These are phyloP conservation scores for Diversispora epigaea DNA, from an alignment of 192 early-diverging fungal species.

Conservation along the genomic window DNA sequence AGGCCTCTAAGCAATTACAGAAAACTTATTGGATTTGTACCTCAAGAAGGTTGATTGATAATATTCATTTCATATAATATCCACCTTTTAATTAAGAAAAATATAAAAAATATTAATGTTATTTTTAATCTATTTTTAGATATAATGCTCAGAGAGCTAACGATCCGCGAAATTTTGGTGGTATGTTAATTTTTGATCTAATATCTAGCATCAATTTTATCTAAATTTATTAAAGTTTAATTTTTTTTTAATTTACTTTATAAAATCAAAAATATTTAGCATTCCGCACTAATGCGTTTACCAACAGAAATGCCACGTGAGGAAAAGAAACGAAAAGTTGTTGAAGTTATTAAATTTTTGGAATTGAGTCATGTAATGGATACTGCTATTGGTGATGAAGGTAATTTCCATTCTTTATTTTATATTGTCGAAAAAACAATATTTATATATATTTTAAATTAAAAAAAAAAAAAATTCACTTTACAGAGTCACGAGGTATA, in stretches of 20 bases:
- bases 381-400: constrained; percentile 55
- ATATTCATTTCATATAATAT: too few relatives aligned
- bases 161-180: too few relatives aligned
- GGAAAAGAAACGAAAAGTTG: constrained; percentile 55
- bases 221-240: not conserved
- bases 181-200: not conserved
- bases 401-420: not conserved
- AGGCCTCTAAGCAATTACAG: constrained; percentile 52
- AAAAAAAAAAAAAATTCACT: too few relatives aligned
- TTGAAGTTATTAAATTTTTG: constrained; percentile 57
- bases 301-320: constrained; percentile 38
- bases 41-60: too few relatives aligned
- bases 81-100: too few relatives aligned
- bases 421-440: too few relatives aligned
- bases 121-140: too few relatives aligned
- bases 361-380: constrained; percentile 56
- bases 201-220: not conserved
- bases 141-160: too few relatives aligned
- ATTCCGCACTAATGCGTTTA: constrained; percentile 68
- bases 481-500: too few relatives aligned
- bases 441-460: too few relatives aligned
- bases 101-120: too few relatives aligned
- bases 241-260: not conserved
- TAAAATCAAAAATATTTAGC: constrained; percentile 27
- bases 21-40: constrained; percentile 73